phyloP scores from a whole-genome alignment of 306 rosid species.

The Cucurbita moschata region DNA sequence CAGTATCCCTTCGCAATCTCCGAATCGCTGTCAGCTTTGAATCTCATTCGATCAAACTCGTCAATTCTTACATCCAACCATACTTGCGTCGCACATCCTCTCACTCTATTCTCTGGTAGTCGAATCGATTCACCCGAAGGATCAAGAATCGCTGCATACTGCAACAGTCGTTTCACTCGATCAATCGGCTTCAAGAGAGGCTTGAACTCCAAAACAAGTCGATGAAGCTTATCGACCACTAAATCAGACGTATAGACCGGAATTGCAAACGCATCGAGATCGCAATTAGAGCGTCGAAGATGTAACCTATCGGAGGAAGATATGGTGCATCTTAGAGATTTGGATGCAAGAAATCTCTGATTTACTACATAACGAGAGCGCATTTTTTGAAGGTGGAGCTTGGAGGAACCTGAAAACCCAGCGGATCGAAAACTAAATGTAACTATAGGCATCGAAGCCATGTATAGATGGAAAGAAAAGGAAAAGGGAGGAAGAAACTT shows the following conservation, averaged over 20 bases:
- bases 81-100: conserved; percentile 55
- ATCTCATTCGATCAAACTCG: conserved; percentile 32
- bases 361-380: background rate
- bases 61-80: conserved; percentile 54
- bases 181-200: conserved; percentile 29
- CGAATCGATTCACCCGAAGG: conserved; percentile 17
- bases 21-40: conserved; percentile 68
- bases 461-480: background rate
- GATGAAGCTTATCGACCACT: background rate
- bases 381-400: background rate
- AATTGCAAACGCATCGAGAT: background rate
- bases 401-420: background rate
- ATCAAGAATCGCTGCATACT: conserved; percentile 47
- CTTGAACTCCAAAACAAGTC: conserved; percentile 1
- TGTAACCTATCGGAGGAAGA: background rate
- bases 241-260: background rate
- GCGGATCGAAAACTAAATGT: background rate
- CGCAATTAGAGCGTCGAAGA: background rate
- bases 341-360: background rate
- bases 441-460: background rate
- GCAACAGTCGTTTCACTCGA: conserved; percentile 48
- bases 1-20: conserved; percentile 73
- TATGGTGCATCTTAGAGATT: background rate
- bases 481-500: background rate
- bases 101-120: conserved; percentile 34